phyloP scores from a whole-genome alignment of 2,329 filamentous ascomycete genomes.

The Aspergillus sp. region DNA sequence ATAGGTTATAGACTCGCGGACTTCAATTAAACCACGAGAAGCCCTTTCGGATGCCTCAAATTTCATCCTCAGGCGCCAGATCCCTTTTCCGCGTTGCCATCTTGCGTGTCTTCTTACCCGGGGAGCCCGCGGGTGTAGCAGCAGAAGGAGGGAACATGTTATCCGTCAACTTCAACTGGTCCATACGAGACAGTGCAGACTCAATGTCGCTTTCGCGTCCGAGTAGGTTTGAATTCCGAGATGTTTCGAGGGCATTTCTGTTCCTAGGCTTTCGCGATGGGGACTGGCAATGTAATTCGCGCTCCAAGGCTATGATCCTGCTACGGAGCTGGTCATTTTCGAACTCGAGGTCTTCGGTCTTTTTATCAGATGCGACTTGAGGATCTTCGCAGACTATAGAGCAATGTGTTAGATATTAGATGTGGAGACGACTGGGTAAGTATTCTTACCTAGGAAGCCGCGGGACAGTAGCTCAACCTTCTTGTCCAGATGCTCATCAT shows the following conservation, averaged over 20 bases:
- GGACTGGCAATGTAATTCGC: constrained; percentile 56
- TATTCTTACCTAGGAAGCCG: constrained; percentile 39
- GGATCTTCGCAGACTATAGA: constrained; percentile 41
- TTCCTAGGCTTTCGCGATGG: constrained; percentile 42
- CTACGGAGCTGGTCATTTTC: constrained; percentile 63
- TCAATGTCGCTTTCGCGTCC: constrained; percentile 35
- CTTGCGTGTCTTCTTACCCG: constrained; percentile 36
- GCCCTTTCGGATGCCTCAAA: constrained; percentile 7
- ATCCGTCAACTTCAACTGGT: constrained; percentile 31
- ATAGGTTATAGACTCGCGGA: no score
- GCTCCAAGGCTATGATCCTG: constrained; percentile 56
- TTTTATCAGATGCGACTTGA: constrained; percentile 47
- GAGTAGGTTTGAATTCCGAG: constrained; percentile 21
- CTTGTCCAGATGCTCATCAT: constrained; percentile 76
- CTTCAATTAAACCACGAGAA: neutral
- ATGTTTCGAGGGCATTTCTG: constrained; percentile 22
- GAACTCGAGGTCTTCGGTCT: constrained; percentile 55
- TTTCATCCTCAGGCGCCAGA: constrained; percentile 36
- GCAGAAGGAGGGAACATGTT: constrained; percentile 24
- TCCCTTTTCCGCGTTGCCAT: constrained; percentile 42
- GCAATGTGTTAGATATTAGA: constrained; percentile 4
- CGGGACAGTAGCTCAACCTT: constrained; percentile 70
- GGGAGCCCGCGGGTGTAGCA: constrained; percentile 9
- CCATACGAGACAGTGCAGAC: constrained; percentile 31
- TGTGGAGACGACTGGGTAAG: no score